Percentiles rank a stretch among this genome's conserved stretches.
These are phyloP conservation scores for Leccinum aurantiacum DNA, from an alignment of 768 basidiomycete species.

Conservation along the genomic window DNA sequence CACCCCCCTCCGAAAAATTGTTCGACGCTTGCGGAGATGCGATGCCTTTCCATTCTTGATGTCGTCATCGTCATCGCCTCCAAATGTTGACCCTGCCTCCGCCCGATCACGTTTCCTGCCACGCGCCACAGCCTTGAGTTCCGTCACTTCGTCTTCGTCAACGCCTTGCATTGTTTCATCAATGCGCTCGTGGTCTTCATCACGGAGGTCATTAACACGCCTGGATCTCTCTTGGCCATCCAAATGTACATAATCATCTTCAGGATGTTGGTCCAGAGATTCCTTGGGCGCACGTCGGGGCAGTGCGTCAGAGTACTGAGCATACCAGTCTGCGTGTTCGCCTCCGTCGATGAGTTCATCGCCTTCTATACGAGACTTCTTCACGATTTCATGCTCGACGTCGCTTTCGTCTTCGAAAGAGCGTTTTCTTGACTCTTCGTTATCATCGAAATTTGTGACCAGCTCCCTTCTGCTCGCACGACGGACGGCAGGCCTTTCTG, in stretches of 20 bases:
- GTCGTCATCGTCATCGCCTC: conserved; percentile 51
- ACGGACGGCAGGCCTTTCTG: conserved; percentile 25
- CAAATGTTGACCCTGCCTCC: conserved; percentile 71
- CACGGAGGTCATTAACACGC: conserved; percentile 42
- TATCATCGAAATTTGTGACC: conserved; percentile 21
- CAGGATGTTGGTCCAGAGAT: conserved; percentile 43
- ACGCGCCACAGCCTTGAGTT: conserved; percentile 36
- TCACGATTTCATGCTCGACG: conserved; percentile 41
- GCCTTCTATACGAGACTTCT: conserved; percentile 54
- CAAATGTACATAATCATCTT: conserved; percentile 38
- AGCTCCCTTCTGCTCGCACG: conserved; percentile 34
- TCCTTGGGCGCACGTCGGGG: conserved; percentile 51
- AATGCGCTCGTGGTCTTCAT: conserved; percentile 44
- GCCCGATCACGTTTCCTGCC: conserved; percentile 78
- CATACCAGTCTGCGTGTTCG: conserved; percentile 46
- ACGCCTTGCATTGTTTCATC: conserved; percentile 38
- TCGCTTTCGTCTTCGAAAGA: conserved; percentile 46
- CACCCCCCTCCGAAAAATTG: conserved; percentile 52
- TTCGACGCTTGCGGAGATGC: conserved; percentile 57
- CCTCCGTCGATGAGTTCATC: conserved; percentile 49
- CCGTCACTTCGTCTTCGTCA: conserved; percentile 43
- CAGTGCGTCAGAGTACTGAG: conserved; percentile 23
- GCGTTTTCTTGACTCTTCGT: conserved; percentile 42
- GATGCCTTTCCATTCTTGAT: conserved; percentile 42
- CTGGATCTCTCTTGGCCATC: conserved; percentile 45